Base-by-base conservation (phyloP, 75 land plant species). In the Isoetes taiwanensis region DNA sequence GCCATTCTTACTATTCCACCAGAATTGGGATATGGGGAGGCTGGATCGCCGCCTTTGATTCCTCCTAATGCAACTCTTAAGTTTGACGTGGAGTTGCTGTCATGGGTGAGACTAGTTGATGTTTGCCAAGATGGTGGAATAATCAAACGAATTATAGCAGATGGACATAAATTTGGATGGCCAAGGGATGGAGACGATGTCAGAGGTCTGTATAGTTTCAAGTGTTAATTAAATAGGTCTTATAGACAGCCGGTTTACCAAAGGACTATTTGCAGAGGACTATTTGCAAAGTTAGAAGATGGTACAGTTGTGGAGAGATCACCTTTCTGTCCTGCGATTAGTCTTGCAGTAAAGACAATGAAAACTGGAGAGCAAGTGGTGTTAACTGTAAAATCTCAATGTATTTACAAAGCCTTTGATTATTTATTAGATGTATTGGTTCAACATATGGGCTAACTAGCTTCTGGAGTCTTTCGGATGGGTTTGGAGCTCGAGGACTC, bases 261-360 rank as follows among this genome's bases (percentile, higher is more conserved):
- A n/a, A n/a, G n/a, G n/a, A n/a, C n/a, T 57, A 1, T 48, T n/a
- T 53, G 46, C 81, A 84, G 96, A 84, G 25, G 79, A 73, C 30
- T 90, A 81, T 59, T 89, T 30, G 96, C 75, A 1, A 64, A 69
- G 23, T 54, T 84, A 23, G 90, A 84, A 39, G 79, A 84, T 71
- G 90, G 96, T 24, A 71, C 76, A n/a, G 64, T 90, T 0, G 67
- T 90, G 5, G 63, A 82, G 1, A 84, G 76, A 32, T 74, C 90
- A 5, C 72, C 81, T 6, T 77, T 83, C 53, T 83, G 87, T 35
- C 87, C 81, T 32, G 87, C 93, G 10, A 29, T 86, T 30, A 23
- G 80, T 3, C 80, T 64, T 52, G 93, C 93, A 32, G 74, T 86
- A 3, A 86, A 86, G 42, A 77, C 88, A 10, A 86, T 86, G 93